Conservation (phyloP, 345 rosid species). For the Euphorbia tirucalli region DNA sequence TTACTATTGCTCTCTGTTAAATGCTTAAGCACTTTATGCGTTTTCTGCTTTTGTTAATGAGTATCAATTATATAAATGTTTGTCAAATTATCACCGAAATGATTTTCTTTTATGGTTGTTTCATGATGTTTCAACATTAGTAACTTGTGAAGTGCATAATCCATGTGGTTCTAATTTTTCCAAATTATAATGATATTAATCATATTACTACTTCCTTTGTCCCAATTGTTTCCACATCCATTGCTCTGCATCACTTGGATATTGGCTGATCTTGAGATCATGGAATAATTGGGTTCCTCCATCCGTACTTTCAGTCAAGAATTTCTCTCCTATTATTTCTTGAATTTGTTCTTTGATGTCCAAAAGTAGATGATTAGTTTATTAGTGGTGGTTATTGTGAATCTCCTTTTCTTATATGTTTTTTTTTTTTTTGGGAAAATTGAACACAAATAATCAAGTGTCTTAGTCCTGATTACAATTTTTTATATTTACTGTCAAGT, state of each 20-base stretch:
- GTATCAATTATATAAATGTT: background rate
- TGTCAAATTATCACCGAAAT: background rate
- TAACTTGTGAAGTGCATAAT: background rate
- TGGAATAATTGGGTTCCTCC: background rate
- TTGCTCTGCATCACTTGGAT: background rate
- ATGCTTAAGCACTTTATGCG: background rate
- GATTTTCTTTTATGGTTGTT: background rate
- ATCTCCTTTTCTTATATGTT: background rate
- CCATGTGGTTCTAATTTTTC: background rate
- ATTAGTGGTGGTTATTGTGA: background rate
- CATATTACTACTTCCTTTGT: background rate
- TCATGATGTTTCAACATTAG: background rate
- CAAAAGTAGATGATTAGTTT: background rate
- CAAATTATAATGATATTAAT: background rate
- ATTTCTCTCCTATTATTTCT: background rate
- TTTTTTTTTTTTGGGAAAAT: background rate
- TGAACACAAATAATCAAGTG: background rate
- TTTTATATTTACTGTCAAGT: background rate
- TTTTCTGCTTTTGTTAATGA: background rate
- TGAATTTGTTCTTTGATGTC: background rate
- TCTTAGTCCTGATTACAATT: background rate
- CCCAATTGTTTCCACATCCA: background rate
- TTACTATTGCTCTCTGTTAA: background rate
- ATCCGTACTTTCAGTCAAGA: background rate
- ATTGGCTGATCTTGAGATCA: background rate